A percentile compares a stretch with the other conserved stretches of the same genome.
These are phyloP conservation scores for Mycena sp. DNA, from an alignment of 1,284 basidiomycete species.

Conservation along the genomic window DNA sequence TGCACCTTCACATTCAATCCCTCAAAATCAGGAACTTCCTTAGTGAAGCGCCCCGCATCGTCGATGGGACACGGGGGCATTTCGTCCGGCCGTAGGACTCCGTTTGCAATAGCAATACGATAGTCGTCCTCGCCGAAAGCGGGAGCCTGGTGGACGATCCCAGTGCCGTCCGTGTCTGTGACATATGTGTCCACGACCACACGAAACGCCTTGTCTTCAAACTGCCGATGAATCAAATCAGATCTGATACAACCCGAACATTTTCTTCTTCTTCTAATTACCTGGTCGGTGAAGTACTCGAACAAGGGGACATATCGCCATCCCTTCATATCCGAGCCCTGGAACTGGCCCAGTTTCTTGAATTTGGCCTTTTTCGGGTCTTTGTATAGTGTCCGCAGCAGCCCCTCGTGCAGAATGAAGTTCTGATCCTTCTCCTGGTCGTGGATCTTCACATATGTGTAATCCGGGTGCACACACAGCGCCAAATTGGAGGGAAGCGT, in stretches of 20 bases:
- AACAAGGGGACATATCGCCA: slow-evolving; percentile 98
- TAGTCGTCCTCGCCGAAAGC: slow-evolving; percentile 99
- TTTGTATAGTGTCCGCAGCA: slow-evolving; percentile 94
- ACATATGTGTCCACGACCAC: slow-evolving; percentile 95
- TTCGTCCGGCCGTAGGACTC: slow-evolving; percentile 85
- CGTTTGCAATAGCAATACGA: slow-evolving; percentile 88
- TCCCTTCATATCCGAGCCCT: slow-evolving; percentile 93
- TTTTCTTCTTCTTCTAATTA: no score
- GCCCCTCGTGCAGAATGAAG: slow-evolving; percentile 92
- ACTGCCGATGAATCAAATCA: slow-evolving; percentile 56
- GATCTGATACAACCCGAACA: no score
- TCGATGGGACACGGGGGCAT: slow-evolving; percentile 97
- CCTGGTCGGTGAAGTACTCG: slow-evolving; percentile 95
- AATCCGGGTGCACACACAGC: slow-evolving; percentile 96
- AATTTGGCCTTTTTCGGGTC: slow-evolving; percentile 98
- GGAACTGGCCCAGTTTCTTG: slow-evolving; percentile 90
- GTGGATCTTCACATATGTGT: slow-evolving; percentile 97
- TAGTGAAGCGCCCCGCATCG: slow-evolving; percentile 89
- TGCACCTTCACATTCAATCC: slow-evolving; percentile 92
- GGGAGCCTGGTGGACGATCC: slow-evolving; percentile 99
- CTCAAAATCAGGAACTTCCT: slow-evolving; percentile 89
- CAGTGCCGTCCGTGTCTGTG: slow-evolving; percentile 93
- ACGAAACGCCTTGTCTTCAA: slow-evolving; percentile 91
- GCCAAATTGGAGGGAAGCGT: slow-evolving; percentile 96
- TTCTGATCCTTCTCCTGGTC: slow-evolving; percentile 90